A percentile compares a stretch with the other conserved stretches of the same genome.
Conservation (phyloP, 2,329 filamentous ascomycete genomes). For the Fusarium zealandicum region DNA sequence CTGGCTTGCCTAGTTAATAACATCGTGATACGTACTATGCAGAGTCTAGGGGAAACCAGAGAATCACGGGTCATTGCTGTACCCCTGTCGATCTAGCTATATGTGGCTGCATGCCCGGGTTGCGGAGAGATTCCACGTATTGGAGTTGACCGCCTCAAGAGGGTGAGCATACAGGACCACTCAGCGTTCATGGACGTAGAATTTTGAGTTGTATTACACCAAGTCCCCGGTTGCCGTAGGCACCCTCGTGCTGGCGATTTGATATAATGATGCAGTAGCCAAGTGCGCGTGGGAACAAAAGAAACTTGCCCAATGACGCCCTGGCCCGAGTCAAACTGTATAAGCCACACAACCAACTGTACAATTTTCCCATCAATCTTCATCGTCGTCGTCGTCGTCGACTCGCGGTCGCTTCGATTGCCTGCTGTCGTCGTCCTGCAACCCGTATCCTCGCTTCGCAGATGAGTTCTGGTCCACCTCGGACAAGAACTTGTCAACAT, state of each 20-base stretch:
- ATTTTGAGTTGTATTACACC: constrained; percentile 4
- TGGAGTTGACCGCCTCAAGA: constrained; percentile 4
- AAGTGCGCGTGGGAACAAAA: constrained; percentile 9
- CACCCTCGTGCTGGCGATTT: constrained; percentile 2
- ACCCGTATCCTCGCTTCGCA: constrained; percentile 76
- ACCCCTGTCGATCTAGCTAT: constrained; percentile 22
- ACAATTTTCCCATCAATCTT: constrained; percentile 28
- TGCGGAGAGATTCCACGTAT: constrained; percentile 38
- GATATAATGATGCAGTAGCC: constrained; percentile 11
- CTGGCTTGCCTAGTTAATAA: constrained; percentile 14
- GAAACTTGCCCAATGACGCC: constrained; percentile 31
- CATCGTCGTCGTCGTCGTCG: constrained; percentile 67
- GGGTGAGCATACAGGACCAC: constrained; percentile 1
- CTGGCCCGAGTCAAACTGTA: constrained; percentile 36
- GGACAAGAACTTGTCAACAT: constrained; percentile 90
- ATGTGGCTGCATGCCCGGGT: constrained; percentile 21
- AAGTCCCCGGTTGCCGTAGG: background rate
- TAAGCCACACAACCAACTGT: constrained; percentile 22
- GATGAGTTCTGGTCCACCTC: constrained; percentile 73
- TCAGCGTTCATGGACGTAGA: background rate
- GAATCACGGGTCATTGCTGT: background rate
- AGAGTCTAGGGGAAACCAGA: no score
- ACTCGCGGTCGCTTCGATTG: constrained; percentile 77
- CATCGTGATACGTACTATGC: background rate
- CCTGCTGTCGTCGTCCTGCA: constrained; percentile 70